These are phyloP conservation scores for Papiliotrema flavescens DNA, from an alignment of 1,284 basidiomycete species.

Conservation along the genomic window DNA sequence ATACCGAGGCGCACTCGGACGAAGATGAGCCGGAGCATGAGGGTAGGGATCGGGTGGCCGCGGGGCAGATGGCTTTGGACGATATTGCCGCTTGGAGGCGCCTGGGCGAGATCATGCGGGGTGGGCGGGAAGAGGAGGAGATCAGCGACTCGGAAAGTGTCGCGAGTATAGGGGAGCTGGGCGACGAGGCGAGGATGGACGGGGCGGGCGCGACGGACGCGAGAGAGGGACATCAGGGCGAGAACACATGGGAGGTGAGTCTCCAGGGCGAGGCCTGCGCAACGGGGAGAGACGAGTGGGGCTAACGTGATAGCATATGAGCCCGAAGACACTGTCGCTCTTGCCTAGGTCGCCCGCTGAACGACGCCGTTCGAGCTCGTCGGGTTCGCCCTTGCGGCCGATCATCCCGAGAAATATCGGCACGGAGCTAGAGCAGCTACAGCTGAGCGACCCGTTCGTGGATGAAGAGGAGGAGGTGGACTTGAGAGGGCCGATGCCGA, in stretches of 20 bases:
- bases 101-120: slow-evolving; percentile 41
- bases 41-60: slow-evolving; percentile 4
- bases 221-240: slow-evolving; percentile 50
- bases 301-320: slow-evolving; percentile 68
- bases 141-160: slow-evolving; percentile 5
- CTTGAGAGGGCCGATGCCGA: slow-evolving; percentile 63
- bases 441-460: slow-evolving; percentile 52
- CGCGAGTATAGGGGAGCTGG: slow-evolving; percentile 83
- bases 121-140: slow-evolving; percentile 19
- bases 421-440: slow-evolving; percentile 48
- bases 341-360: slow-evolving; percentile 79
- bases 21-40: slow-evolving; percentile 1
- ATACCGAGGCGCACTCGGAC: not conserved
- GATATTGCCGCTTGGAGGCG: slow-evolving; percentile 42
- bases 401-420: slow-evolving; percentile 60
- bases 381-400: slow-evolving; percentile 68
- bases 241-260: slow-evolving; percentile 90
- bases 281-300: slow-evolving; percentile 13
- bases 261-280: not conserved
- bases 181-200: slow-evolving; percentile 66
- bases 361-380: slow-evolving; percentile 67
- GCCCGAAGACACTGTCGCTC: slow-evolving; percentile 84
- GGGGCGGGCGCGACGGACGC: slow-evolving; percentile 59
- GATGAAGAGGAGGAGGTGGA: slow-evolving; percentile 61
- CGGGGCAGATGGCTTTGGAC: slow-evolving; percentile 11